Conservation (phyloP, 1,284 basidiomycete genomes). For the Wallemia hederae region DNA sequence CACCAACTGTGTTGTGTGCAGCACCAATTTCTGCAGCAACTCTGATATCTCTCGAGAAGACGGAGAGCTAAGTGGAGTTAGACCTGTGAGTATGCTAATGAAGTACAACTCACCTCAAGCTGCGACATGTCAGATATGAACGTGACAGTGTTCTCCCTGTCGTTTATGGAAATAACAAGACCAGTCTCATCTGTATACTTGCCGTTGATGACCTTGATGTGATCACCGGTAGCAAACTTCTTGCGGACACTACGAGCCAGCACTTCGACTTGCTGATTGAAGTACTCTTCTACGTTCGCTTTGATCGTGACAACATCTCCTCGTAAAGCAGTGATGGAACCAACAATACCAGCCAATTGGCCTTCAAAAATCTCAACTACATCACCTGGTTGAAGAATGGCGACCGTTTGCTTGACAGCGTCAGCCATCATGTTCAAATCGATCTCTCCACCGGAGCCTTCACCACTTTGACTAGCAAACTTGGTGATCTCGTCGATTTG, state of each 20-base stretch:
- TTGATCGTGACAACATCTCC: conserved; percentile 66
- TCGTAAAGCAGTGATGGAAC: conserved; percentile 63
- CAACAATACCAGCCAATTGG: conserved; percentile 73
- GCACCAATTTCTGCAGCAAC: conserved; percentile 89
- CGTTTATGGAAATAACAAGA: conserved; percentile 69
- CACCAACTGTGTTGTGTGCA: conserved; percentile 58
- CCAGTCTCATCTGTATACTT: conserved; percentile 87
- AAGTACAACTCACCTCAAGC: conserved; percentile 33
- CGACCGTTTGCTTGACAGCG: conserved; percentile 53
- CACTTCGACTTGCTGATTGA: conserved; percentile 43
- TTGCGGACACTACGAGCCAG: conserved; percentile 72
- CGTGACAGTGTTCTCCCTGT: conserved; percentile 49
- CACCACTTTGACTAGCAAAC: conserved; percentile 30
- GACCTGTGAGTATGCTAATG: background rate
- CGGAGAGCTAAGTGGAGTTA: conserved; percentile 61
- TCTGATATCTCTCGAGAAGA: conserved; percentile 88
- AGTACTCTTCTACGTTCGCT: conserved; percentile 30
- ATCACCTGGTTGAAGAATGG: conserved; percentile 85
- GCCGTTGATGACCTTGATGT: conserved; percentile 91
- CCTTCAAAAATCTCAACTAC: conserved; percentile 93
- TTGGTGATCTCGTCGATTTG: conserved; percentile 85
- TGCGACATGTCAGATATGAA: conserved; percentile 92
- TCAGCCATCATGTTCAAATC: conserved; percentile 64
- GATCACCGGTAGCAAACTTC: conserved; percentile 84
- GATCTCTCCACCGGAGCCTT: conserved; percentile 20